Percentiles rank a stretch among this genome's conserved stretches.
phyloP scores from a whole-genome alignment of 106 monocot species.

The Dendrobium huoshanense region DNA sequence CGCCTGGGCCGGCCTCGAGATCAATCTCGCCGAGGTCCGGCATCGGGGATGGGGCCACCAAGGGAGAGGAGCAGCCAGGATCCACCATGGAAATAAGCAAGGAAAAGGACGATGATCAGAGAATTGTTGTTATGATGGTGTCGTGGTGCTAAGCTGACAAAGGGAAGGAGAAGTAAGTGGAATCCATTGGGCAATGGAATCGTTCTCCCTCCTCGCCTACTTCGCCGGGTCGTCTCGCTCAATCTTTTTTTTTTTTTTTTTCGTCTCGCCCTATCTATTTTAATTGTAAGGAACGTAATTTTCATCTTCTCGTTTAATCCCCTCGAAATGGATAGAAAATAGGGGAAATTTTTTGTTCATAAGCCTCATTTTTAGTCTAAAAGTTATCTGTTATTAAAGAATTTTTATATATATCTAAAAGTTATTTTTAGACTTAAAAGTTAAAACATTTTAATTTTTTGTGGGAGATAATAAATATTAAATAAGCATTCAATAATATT shows the following conservation, averaged over 20 bases:
- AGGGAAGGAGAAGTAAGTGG: neutral
- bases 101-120: neutral
- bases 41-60: slow-evolving; percentile 22
- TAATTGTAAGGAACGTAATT: neutral
- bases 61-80: slow-evolving; percentile 21
- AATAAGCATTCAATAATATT: no score
- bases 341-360: no score
- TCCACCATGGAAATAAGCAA: slow-evolving; percentile 20
- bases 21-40: slow-evolving; percentile 35
- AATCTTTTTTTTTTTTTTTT: neutral
- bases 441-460: no score
- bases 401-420: no score
- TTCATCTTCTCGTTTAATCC: no score
- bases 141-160: neutral
- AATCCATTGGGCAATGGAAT: neutral
- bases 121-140: neutral
- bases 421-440: no score
- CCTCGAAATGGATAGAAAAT: no score
- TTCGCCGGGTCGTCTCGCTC: neutral
- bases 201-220: neutral
- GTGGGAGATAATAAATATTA: no score
- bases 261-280: neutral
- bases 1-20: slow-evolving; percentile 55
- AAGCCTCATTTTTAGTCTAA: no score
- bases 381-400: no score